Evolutionary conservation across 1,284 basidiomycete genomes (phyloP).

Genomic region (Puccinia sorghi): DNA sequence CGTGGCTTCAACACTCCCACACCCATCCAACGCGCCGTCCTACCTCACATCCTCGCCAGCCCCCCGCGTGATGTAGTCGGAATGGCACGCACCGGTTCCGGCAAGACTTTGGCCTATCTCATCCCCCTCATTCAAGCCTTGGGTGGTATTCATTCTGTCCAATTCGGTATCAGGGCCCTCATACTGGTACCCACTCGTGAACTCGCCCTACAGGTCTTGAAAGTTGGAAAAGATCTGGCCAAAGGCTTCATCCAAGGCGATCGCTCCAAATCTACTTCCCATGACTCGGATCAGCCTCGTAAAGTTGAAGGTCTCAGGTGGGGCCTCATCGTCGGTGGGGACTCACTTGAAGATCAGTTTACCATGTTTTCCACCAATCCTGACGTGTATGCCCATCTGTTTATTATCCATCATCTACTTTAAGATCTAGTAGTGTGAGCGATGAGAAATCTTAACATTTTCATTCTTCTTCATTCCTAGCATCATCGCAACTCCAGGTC

Average conservation of each 20-base stretch:
- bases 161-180: constrained; percentile 82
- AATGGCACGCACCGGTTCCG: constrained; percentile 97
- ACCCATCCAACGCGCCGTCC: constrained; percentile 88
- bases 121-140: constrained; percentile 86
- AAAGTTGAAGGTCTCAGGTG: constrained; percentile 71
- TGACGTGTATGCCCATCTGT: constrained; percentile 71
- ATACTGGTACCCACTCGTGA: constrained; percentile 92
- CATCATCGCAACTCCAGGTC: constrained; percentile 95
- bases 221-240: constrained; percentile 89
- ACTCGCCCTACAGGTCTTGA: constrained; percentile 87
- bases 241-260: constrained; percentile 70
- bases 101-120: constrained; percentile 96
- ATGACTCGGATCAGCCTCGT: constrained; percentile 59
- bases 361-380: constrained; percentile 92
- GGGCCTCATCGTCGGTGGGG: constrained; percentile 94
- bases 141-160: constrained; percentile 73
- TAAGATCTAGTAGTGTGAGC: too few species aligned
- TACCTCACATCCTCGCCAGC: constrained; percentile 78
- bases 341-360: constrained; percentile 93
- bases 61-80: constrained; percentile 94
- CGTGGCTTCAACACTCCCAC: constrained; percentile 94
- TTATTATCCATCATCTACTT: not conserved
- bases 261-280: constrained; percentile 62
- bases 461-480: constrained; percentile 60
- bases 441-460: constrained; percentile 34